Base-by-base conservation (phyloP, 192 early-diverging fungal genomes). In the Jimgerdemannia flammicorona region DNA sequence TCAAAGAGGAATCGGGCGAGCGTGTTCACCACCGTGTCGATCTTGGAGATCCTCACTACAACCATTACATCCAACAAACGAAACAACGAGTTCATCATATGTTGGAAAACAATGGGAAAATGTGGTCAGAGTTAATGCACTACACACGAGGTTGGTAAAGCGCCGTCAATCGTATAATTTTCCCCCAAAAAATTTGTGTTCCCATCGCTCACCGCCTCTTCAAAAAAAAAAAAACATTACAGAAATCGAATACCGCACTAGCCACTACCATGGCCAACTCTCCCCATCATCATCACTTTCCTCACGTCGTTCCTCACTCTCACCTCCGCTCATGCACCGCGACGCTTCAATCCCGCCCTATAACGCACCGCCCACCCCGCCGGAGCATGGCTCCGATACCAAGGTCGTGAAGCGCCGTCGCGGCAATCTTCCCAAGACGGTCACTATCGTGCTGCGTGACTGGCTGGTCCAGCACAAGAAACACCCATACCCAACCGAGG, bases 401-500 rank as follows among this genome's bases (percentile, higher is more conserved):
- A 59, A 59, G 49, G 49, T 59, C 8, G 49, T 59, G 49, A 79
- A 79, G 68, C 74, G 80, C 42, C 78, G 83, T 70, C 78, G 84
- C 49, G 84, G 84, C 64, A 85, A 85, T 77, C 79, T 85, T 43
- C 84, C 84, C 66, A 85, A 85, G 63, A 72, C 73, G 17, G 79
- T 81, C 40, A 83, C 81, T 19, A 80, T 85, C 19, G 83, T 87
- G 41, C 77, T 89, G 40, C 70, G 84, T 44, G 78, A 82, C 67
- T 89, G 88, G 88, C 80, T 89, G 40, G 69, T 76, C 49, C 75
- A 80, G 71, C 83, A 89, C 73, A 80, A 82, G n/a, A 87, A 80
- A 64, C 85, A 89, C 65, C 88, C 88, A 44, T 89, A 87, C 75
- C 88, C 88, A 14, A 83, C 81, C 64, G 88, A 89, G 72, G 83